These are phyloP conservation scores for Circinella umbellata DNA, from an alignment of 371 early-diverging fungal genomes.

Conservation along the genomic window DNA sequence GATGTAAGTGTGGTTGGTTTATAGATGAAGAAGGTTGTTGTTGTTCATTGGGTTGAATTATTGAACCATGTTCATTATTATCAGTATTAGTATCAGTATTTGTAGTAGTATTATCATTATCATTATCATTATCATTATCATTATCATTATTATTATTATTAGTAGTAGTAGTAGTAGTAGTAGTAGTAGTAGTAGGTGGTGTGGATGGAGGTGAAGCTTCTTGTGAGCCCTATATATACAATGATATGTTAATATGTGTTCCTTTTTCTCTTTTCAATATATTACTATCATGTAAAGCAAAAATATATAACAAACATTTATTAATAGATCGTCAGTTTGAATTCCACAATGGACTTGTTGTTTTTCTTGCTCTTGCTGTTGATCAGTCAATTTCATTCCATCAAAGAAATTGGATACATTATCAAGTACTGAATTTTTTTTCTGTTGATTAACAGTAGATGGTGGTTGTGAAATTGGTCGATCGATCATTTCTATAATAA, in stretches of 20 bases:
- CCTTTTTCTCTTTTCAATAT: too few relatives aligned
- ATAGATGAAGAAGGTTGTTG: constrained; percentile 1
- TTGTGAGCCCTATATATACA: background rate
- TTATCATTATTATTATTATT: background rate
- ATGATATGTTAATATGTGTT: too few relatives aligned
- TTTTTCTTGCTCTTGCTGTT: background rate
- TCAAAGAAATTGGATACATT: background rate
- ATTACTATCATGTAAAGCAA: too few relatives aligned
- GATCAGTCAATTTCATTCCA: background rate
- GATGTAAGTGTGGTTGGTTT: constrained; percentile 11
- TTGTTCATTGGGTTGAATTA: background rate
- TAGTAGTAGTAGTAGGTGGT: background rate
- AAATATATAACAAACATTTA: background rate
- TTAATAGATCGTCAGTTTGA: background rate
- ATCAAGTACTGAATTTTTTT: constrained; percentile 3
- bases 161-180: background rate
- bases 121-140: background rate
- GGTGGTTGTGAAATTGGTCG: background rate
- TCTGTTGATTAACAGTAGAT: background rate
- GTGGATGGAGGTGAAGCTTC: constrained; percentile 1
- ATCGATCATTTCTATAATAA: constrained; percentile 2
- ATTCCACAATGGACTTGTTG: background rate
- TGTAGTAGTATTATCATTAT: too few relatives aligned
- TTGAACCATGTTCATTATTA: background rate
- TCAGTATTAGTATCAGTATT: background rate